phyloP scores from a whole-genome alignment of 1,139 yeast genomes.

The Zygosaccharomyces sapae region DNA sequence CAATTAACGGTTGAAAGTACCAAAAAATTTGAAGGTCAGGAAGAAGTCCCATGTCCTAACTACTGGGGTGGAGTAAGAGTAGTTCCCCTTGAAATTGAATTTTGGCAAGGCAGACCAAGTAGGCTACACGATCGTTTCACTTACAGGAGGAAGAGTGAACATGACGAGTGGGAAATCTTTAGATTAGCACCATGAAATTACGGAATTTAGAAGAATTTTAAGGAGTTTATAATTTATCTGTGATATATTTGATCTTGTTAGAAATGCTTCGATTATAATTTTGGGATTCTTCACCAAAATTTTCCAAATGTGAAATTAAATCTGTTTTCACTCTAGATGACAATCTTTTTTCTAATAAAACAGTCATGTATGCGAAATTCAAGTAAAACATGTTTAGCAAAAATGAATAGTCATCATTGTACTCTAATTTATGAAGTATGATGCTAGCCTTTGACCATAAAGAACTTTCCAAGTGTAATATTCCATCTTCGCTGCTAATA shows the following conservation, averaged over 20 bases:
- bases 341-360: slow-evolving; percentile 2
- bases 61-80: slow-evolving; percentile 94
- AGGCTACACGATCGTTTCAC: slow-evolving; percentile 86
- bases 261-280: slow-evolving; percentile 16
- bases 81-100: slow-evolving; percentile 85
- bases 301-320: slow-evolving; percentile 6
- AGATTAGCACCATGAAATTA: slow-evolving; percentile 67
- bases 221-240: slow-evolving; percentile 3
- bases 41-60: slow-evolving; percentile 82
- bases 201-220: neutral
- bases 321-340: slow-evolving; percentile 3
- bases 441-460: slow-evolving; percentile 7
- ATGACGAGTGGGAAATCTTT: slow-evolving; percentile 54
- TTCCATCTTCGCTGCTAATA: slow-evolving; percentile 6
- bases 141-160: slow-evolving; percentile 55
- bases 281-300: slow-evolving; percentile 11
- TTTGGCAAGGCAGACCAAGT: slow-evolving; percentile 94
- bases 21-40: slow-evolving; percentile 55
- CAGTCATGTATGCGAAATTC: slow-evolving; percentile 12
- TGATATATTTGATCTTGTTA: slow-evolving; percentile 14
- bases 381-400: slow-evolving; percentile 10
- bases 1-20: slow-evolving; percentile 45
- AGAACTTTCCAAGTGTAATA: slow-evolving; percentile 2
- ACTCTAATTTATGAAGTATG: slow-evolving; percentile 1
- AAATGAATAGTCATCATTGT: slow-evolving; percentile 7